These are phyloP conservation scores for Handroanthus guayacan DNA, from an alignment of 257 asterid genomes.

Conservation along the genomic window DNA sequence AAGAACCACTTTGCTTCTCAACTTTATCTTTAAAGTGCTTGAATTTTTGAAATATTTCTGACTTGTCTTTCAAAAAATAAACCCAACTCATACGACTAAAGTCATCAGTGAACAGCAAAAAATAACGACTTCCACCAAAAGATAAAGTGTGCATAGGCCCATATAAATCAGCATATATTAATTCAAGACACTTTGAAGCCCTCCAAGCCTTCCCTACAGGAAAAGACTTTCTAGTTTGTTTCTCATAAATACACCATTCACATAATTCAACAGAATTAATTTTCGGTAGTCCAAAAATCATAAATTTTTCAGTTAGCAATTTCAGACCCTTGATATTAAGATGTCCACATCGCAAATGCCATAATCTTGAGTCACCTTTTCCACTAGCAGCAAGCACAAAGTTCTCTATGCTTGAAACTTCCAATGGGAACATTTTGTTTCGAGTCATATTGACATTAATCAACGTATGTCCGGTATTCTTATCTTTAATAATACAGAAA, in stretches of 20 bases:
- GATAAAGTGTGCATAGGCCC: no score
- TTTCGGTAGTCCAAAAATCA: slow-evolving; percentile 30
- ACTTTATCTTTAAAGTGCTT: slow-evolving; percentile 20
- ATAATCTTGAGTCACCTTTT: background rate
- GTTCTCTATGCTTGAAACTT: background rate
- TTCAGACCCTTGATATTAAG: slow-evolving; percentile 19
- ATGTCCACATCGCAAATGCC: slow-evolving; percentile 5
- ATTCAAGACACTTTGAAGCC: no score
- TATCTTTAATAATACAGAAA: background rate
- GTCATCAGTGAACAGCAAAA: slow-evolving; percentile 23
- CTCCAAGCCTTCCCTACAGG: no score
- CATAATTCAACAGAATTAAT: slow-evolving; percentile 15
- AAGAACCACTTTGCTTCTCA: slow-evolving; percentile 21
- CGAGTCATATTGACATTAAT: background rate
- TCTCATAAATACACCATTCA: slow-evolving; percentile 33
- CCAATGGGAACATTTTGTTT: slow-evolving; percentile 29
- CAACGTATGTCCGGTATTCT: background rate
- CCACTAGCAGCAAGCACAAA: slow-evolving; percentile 2
- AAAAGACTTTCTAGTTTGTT: no score
- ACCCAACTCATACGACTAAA: slow-evolving; percentile 30
- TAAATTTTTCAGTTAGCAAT: slow-evolving; percentile 21
- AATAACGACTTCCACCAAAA: slow-evolving; percentile 30
- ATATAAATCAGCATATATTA: no score
- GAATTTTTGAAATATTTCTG: slow-evolving; percentile 26
- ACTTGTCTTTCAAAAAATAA: slow-evolving; percentile 3